These are phyloP conservation scores for Solanum peruvianum DNA, from an alignment of 257 asterid species.

Conservation along the genomic window DNA sequence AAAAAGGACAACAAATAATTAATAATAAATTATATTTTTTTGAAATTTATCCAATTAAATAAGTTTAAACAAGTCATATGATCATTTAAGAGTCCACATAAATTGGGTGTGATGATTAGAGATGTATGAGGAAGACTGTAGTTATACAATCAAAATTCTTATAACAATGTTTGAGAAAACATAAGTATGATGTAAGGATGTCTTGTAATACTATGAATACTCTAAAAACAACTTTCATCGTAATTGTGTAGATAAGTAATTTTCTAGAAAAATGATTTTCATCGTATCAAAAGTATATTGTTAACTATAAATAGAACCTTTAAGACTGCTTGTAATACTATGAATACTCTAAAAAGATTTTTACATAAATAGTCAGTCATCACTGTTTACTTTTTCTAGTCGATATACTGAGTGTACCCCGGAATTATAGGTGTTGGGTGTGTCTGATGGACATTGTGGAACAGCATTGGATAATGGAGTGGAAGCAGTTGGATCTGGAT, in stretches of 20 bases:
- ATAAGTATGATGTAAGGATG: no score
- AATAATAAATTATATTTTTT: no score
- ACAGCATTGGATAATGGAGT: constrained; percentile 42
- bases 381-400: neutral
- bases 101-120: no score
- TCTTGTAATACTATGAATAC: no score
- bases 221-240: no score
- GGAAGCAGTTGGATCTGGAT: constrained; percentile 39
- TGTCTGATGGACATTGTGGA: constrained; percentile 59
- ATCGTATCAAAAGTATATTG: neutral
- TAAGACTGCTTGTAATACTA: neutral
- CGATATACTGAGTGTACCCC: neutral
- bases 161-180: no score
- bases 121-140: no score
- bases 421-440: constrained; percentile 21
- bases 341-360: neutral
- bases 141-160: no score
- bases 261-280: neutral
- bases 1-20: no score
- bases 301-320: neutral
- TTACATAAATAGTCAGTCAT: neutral
- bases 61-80: no score
- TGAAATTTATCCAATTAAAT: no score
- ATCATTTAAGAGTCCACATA: no score
- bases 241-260: neutral